Evolutionary conservation across 805 yeast species (phyloP), one percentile per base, ranked within the genome.

Genomic region (Yamadazyma tumulicola): DNA sequence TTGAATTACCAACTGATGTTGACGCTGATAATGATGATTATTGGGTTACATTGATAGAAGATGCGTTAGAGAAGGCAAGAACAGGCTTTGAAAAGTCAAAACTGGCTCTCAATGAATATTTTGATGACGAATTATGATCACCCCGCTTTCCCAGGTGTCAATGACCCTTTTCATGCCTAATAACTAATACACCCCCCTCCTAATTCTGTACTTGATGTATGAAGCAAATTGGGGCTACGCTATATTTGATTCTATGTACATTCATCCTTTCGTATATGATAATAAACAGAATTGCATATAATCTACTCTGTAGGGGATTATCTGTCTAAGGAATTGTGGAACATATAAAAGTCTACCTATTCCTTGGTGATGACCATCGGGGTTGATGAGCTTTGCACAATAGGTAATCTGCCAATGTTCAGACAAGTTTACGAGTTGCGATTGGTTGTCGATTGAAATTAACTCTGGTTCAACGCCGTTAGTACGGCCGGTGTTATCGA

Each of bases 321-420:
- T 49, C 8, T 17, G 13, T 13, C 61, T 54, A 17, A 59, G 37
- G 0, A 31, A 12, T 6, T 37, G 26, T 3, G 85, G 85, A 2
- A 79, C 38, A 48, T 74, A 76, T 12, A 81, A 37, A 11, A 77
- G 47, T 44, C 78, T 70, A 0, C 77, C 79, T 4, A 81, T 31
- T 2, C 83, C 80, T 16, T 48, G 44, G 29, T 81, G 78, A n/a
- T 56, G 43, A 1, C 70, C 69, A 9, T 69, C 75, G 5, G 75
- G 70, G 45, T 80, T 70, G 9, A 81, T 67, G 27, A 81, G 67
- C 12, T 67, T 58, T 10, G 60, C 54, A 51, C 86, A 79, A 16
- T 51, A 42, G 0, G 79, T 20, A 4, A 64, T 34, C 9, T 66
- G 57, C 88, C 87, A 83, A 4, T 38, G 27, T 29, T 29, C 6